Evolutionary conservation across 2,329 filamentous ascomycete species (phyloP), one percentile per base, ranked within the genome.

Genomic region (Diaporthe batatas): DNA sequence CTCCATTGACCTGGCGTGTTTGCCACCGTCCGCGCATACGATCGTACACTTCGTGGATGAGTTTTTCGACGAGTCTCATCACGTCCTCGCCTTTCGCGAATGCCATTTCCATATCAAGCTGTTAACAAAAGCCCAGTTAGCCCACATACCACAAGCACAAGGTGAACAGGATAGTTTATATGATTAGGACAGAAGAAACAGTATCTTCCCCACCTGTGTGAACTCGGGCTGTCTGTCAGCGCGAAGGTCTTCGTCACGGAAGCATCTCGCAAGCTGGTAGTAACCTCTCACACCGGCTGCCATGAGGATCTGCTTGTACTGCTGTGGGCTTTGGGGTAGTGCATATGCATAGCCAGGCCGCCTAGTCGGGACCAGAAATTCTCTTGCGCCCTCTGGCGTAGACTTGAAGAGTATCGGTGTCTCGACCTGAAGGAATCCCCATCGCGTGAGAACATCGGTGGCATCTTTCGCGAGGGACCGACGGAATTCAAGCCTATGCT

Each of bases 251-350:
- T 99, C 96, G 79, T 99, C 97, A 18, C 96, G 91, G 82, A 98
- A 99, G 80, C 96, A 99, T 75, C 91, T 92, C 1, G 96, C 97
- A 83, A 98, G 94, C 78, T 99, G 96, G 82, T 92, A 97, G 81
- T 99, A 99, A 53, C 89, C 90, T 0, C 87, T 84, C 14, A 98
- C 89, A 0, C 96, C 96, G 74, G 93, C 93, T 0, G 95, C 94
- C 95, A 99, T 98, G 54, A 99, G 88, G 2, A 98, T 94, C 84
- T 99, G 96, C 84, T 99, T 99, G 81, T 98, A 99, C 81, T 99
- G 96, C 81, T 99, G 96, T 0, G 96, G 96, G 76, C 96, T 98
- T 81, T 99, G 97, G 0, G 95, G 95, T 25, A 99, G 85, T 11
- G 96, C 96, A 81, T 98, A 99, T 4, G 94, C 95, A 74, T 91